Conservation (phyloP, 352 stramenopile genomes). For the Pythium sukuiense region DNA sequence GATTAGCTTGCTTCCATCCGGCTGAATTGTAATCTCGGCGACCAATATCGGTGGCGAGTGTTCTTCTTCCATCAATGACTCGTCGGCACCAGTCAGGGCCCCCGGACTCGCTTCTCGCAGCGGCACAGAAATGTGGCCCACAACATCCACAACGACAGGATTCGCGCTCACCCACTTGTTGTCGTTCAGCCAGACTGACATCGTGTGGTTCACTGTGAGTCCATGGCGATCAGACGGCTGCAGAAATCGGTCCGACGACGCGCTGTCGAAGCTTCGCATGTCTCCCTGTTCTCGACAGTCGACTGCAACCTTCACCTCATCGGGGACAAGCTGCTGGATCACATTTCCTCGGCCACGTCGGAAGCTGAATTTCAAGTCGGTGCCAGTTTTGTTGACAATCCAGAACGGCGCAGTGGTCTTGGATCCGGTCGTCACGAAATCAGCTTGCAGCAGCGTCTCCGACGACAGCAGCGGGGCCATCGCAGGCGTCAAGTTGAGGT, state of each 20-base stretch:
- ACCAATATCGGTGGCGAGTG: constrained; percentile 71
- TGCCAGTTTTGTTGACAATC: constrained; percentile 86
- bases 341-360: constrained; percentile 72
- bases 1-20: constrained; percentile 87
- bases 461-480: constrained; percentile 85
- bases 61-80: constrained; percentile 56
- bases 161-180: constrained; percentile 88
- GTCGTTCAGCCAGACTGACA: constrained; percentile 86
- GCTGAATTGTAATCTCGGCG: constrained; percentile 85
- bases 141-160: constrained; percentile 85
- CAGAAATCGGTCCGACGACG: constrained; percentile 73
- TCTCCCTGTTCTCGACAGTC: constrained; percentile 86
- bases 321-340: constrained; percentile 72
- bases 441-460: constrained; percentile 74
- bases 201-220: constrained; percentile 82
- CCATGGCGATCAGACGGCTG: constrained; percentile 68
- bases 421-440: constrained; percentile 84
- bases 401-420: constrained; percentile 89
- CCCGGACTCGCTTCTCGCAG: constrained; percentile 48
- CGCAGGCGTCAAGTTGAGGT: constrained; percentile 86
- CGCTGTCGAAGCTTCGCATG: constrained; percentile 87
- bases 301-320: constrained; percentile 73
- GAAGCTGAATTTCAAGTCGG: constrained; percentile 87
- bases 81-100: constrained; percentile 19
- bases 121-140: constrained; percentile 82